Base-by-base conservation (phyloP, 2,329 filamentous ascomycete genomes). In the Zelopaecilomyces penicillatus region DNA sequence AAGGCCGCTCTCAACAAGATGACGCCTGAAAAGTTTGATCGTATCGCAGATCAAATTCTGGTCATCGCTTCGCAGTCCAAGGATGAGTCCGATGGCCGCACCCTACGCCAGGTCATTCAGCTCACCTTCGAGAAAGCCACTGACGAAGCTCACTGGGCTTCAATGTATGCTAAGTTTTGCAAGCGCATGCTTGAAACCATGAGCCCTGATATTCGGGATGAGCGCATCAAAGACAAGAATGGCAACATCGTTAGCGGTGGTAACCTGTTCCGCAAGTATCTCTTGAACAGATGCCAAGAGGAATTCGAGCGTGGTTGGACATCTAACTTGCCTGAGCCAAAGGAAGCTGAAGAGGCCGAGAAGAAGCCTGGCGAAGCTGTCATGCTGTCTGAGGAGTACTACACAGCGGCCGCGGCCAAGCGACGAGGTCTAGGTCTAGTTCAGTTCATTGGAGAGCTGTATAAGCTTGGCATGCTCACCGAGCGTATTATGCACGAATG, bases 401-500 rank as follows among this genome's bases (percentile, higher is more conserved):
- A 98, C 65, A 70, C 82, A 52, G 91, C 88, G 35, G 91, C 90
- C 41, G 90, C 91, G 46, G 90, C 90, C 60, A 98, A 98, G 76
- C 84, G 93, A 69, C 86, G 89, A 66, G 93, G 93, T 70, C 85
- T 98, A 52, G 93, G 93, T 83, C 80, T 98, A 26, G 91, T 98
- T 52, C 91, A 96, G 69, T 98, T 98, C 71, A 98, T 98, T 62
- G 93, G 93, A 73, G 93, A 98, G 70, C 80, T 98, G 38, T 98
- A 95, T 80, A 98, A 97, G 76, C 82, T 98, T 49, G 83, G 85
- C 64, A 98, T 98, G 93, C 78, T 98, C 66, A 98, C 93, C 50
- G 87, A 96, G 66, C 87, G 91, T 65, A 98, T 98, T 69, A 98
- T 98, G 93, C 91, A 98, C 73, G 88, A 96, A 68, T 98, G 93